Percentiles rank a stretch among this genome's conserved stretches.
Evolutionary conservation across 352 stramenopile species (phyloP).

Genomic region (Phytophthora tubulina): DNA sequence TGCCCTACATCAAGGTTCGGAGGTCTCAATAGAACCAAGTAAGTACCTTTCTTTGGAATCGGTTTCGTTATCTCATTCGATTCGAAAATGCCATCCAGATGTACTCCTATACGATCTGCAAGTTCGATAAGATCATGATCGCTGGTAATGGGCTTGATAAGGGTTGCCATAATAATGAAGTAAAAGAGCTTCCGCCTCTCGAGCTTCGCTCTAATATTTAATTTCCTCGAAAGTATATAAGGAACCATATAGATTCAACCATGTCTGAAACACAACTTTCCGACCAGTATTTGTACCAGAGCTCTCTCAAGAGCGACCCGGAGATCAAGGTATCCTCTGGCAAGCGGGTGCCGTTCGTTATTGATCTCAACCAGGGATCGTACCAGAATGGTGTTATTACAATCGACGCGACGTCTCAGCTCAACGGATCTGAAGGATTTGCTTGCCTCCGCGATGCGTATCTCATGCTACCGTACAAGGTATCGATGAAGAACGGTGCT

Average conservation of each 20-base stretch:
- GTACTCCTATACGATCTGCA: neutral
- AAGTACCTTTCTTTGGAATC: constrained; percentile 10
- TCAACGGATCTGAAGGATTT: constrained; percentile 20
- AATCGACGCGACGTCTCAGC: constrained; percentile 15
- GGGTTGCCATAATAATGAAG: constrained; percentile 6
- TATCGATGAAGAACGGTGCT: constrained; percentile 16
- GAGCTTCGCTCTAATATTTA: too few relatives aligned
- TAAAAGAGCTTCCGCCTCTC: too few relatives aligned
- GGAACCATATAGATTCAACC: constrained; percentile 15
- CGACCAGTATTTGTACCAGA: constrained; percentile 22
- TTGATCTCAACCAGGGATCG: constrained; percentile 17
- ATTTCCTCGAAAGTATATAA: constrained; percentile 15
- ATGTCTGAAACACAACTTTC: constrained; percentile 27
- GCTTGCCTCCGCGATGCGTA: constrained; percentile 9
- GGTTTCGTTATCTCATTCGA: constrained; percentile 23
- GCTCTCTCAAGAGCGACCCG: neutral
- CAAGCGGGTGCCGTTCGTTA: constrained; percentile 11
- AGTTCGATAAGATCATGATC: constrained; percentile 25
- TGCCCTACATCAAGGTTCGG: constrained; percentile 21
- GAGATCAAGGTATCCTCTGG: neutral
- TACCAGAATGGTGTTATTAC: constrained; percentile 27
- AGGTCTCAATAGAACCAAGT: constrained; percentile 18
- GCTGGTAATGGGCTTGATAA: constrained; percentile 11
- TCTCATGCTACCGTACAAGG: constrained; percentile 18
- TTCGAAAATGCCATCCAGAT: constrained; percentile 18